phyloP scores from a whole-genome alignment of 371 early-diverging fungal genomes.

The Mucor lusitanicus region DNA sequence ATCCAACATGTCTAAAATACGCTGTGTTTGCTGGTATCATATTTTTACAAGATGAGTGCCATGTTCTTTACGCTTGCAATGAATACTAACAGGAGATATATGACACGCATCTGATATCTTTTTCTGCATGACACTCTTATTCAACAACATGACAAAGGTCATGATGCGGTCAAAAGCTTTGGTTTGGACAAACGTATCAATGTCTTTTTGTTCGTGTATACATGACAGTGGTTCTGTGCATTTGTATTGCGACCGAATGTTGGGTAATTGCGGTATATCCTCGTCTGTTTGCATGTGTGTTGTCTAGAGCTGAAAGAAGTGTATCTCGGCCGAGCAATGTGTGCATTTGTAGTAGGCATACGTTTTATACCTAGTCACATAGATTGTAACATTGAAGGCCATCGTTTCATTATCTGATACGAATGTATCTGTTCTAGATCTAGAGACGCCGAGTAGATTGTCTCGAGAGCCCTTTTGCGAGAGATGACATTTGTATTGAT shows the following conservation, averaged over 20 bases:
- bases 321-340: neutral
- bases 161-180: conserved; percentile 71
- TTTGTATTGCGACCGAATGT: conserved; percentile 17
- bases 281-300: neutral
- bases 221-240: conserved; percentile 49
- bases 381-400: no score
- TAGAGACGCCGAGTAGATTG: no score
- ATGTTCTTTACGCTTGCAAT: neutral
- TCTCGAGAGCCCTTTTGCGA: no score
- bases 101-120: conserved; percentile 57
- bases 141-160: conserved; percentile 73
- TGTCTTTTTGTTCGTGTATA: conserved; percentile 58
- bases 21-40: conserved; percentile 47
- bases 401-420: no score
- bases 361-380: neutral
- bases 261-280: conserved; percentile 8
- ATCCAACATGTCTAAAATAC: conserved; percentile 64
- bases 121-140: conserved; percentile 63
- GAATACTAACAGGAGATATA: conserved; percentile 51
- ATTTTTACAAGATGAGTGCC: neutral
- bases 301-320: neutral
- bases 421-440: no score
- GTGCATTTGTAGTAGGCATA: neutral
- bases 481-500: no score
- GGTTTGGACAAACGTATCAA: conserved; percentile 58